These are phyloP conservation scores for Metschnikowia lunata DNA, from an alignment of 805 yeast genomes.

Conservation along the genomic window DNA sequence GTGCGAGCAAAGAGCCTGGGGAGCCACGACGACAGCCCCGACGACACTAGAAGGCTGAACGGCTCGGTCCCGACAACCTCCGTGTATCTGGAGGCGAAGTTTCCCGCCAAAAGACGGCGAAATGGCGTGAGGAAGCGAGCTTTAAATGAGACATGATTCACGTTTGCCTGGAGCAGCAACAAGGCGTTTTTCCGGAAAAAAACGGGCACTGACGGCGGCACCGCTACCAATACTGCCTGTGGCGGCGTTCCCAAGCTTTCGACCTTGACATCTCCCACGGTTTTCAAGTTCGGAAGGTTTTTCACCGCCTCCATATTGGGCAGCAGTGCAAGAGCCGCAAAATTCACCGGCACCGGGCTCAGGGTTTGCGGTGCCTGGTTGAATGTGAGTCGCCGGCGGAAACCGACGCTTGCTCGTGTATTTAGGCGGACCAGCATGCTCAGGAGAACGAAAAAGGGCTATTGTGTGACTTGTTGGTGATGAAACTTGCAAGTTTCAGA, in stretches of 20 bases:
- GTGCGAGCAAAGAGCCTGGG: conserved; percentile 13
- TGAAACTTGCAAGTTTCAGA: background rate
- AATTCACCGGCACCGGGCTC: conserved; percentile 5
- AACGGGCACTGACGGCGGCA: conserved; percentile 60
- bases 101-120: conserved; percentile 43
- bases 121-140: conserved; percentile 33
- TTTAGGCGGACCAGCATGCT: background rate
- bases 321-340: conserved; percentile 6
- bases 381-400: background rate
- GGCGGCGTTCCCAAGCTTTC: conserved; percentile 47
- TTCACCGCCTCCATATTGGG: conserved; percentile 13
- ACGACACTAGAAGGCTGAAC: conserved; percentile 40
- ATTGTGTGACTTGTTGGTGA: background rate
- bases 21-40: conserved; percentile 23
- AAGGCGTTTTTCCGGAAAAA: conserved; percentile 46
- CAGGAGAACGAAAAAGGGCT: background rate
- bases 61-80: conserved; percentile 46
- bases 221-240: conserved; percentile 43
- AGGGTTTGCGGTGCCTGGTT: conserved; percentile 8
- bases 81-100: conserved; percentile 43
- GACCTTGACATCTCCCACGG: conserved; percentile 25
- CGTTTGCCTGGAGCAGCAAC: conserved; percentile 41
- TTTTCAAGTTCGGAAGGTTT: conserved; percentile 13
- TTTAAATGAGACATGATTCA: conserved; percentile 14
- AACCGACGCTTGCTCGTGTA: background rate